Percentiles rank a stretch among this genome's conserved stretches.
These are phyloP conservation scores for Candida gigantensis DNA, from an alignment of 1,139 yeast genomes.

Conservation along the genomic window DNA sequence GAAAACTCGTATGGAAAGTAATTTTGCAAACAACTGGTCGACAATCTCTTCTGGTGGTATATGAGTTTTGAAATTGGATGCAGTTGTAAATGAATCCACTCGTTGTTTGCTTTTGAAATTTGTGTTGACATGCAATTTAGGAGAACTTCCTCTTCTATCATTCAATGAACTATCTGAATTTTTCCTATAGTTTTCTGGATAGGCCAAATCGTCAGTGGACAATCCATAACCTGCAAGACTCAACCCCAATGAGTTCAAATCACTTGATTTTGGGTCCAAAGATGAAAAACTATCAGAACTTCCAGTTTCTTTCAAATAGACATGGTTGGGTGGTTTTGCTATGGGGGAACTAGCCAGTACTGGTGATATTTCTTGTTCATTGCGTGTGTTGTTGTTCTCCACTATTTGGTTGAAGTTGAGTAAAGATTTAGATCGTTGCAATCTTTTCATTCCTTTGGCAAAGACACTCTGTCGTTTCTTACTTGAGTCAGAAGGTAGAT, in stretches of 20 bases:
- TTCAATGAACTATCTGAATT: no score
- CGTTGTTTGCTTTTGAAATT: constrained; percentile 17
- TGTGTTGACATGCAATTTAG: constrained; percentile 15
- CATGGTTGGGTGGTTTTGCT: not conserved
- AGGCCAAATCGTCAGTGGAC: constrained; percentile 27
- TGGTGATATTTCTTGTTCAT: no score
- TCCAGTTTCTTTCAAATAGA: constrained; percentile 7
- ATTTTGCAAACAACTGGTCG: constrained; percentile 39
- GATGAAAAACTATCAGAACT: constrained; percentile 26
- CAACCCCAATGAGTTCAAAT: constrained; percentile 18
- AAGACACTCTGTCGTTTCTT: constrained; percentile 17
- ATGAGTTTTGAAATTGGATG: constrained; percentile 31
- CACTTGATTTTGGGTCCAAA: constrained; percentile 32
- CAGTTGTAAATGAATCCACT: constrained; percentile 36
- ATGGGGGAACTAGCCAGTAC: no score
- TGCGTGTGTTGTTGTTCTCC: no score
- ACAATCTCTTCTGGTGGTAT: constrained; percentile 41
- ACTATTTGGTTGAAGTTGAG: constrained; percentile 19
- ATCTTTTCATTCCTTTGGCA: constrained; percentile 23
- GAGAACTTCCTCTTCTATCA: constrained; percentile 6
- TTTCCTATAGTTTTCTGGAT: no score
- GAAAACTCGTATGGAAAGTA: constrained; percentile 41
- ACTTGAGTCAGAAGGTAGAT: not conserved
- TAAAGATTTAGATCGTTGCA: constrained; percentile 23
- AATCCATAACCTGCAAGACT: constrained; percentile 28